A percentile compares a stretch with the other conserved stretches of the same genome.
Conservation (phyloP, 2,329 filamentous ascomycete genomes). For the Fusarium sp. region DNA sequence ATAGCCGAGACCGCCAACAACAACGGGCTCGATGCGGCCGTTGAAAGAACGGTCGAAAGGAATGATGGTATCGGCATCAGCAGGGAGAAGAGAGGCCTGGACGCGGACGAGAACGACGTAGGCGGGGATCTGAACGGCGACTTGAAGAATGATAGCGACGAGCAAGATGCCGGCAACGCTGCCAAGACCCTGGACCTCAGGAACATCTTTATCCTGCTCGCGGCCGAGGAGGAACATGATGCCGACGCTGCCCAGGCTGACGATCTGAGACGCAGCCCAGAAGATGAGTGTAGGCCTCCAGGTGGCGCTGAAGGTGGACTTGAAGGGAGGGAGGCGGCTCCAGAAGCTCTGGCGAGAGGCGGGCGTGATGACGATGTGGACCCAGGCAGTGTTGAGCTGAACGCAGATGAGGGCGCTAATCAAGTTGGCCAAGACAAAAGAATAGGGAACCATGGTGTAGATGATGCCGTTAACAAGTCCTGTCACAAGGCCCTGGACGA, state of each 20-base stretch:
- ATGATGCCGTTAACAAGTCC: slow-evolving; percentile 61
- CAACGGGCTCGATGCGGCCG: slow-evolving; percentile 79
- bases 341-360: slow-evolving; percentile 74
- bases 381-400: slow-evolving; percentile 82
- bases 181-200: slow-evolving; percentile 49
- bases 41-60: slow-evolving; percentile 90
- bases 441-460: slow-evolving; percentile 57
- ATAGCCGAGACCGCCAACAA: slow-evolving; percentile 79
- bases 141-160: slow-evolving; percentile 62
- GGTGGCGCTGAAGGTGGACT: slow-evolving; percentile 74
- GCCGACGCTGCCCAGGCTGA: slow-evolving; percentile 60
- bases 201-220: slow-evolving; percentile 52
- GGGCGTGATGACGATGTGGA: slow-evolving; percentile 84
- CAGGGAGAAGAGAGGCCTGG: slow-evolving; percentile 86
- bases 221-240: slow-evolving; percentile 61
- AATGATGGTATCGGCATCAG: slow-evolving; percentile 85
- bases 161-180: slow-evolving; percentile 62
- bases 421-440: slow-evolving; percentile 60
- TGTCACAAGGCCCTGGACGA: slow-evolving; percentile 56
- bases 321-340: slow-evolving; percentile 75
- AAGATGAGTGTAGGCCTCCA: slow-evolving; percentile 74
- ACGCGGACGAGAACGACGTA: slow-evolving; percentile 83
- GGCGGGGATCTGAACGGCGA: slow-evolving; percentile 79
- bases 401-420: slow-evolving; percentile 67
- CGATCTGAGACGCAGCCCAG: slow-evolving; percentile 68